Conservation (phyloP, 495 filamentous ascomycete species). For the Sphaerosporella brunnea region DNA sequence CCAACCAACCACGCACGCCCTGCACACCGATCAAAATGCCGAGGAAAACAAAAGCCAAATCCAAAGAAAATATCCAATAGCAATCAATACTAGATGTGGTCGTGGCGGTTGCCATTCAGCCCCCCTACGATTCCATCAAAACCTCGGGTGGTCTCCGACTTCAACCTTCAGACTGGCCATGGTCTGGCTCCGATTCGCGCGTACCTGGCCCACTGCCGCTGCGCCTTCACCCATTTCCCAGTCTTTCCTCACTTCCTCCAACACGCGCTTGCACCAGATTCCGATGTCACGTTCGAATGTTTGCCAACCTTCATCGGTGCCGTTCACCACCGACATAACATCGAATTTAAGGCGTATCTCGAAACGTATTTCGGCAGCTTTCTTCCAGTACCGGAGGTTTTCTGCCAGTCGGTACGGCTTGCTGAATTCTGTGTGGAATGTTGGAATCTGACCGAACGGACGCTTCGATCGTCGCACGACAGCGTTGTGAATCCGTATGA, state of each 20-base stretch:
- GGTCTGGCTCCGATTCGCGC: slow-evolving; percentile 19
- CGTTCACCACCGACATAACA: slow-evolving; percentile 68
- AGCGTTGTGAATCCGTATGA: slow-evolving; percentile 78
- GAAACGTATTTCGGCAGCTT: slow-evolving; percentile 88
- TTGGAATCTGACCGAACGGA: slow-evolving; percentile 78
- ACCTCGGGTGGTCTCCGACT: slow-evolving; percentile 11
- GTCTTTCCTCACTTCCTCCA: slow-evolving; percentile 23
- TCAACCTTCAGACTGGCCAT: slow-evolving; percentile 24
- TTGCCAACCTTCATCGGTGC: slow-evolving; percentile 20
- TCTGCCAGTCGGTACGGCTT: slow-evolving; percentile 91
- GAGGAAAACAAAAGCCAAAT: not conserved
- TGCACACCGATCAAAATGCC: not conserved
- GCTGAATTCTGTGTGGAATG: slow-evolving; percentile 69
- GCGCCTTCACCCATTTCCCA: slow-evolving; percentile 24
- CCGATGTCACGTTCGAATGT: slow-evolving; percentile 19
- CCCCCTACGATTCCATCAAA: too few species aligned
- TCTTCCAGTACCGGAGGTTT: slow-evolving; percentile 87
- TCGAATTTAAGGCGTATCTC: slow-evolving; percentile 73
- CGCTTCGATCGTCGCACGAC: slow-evolving; percentile 66
- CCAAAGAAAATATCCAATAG: slow-evolving; percentile 2
- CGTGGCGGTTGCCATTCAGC: too few species aligned
- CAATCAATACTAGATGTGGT: too few species aligned
- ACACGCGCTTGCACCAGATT: slow-evolving; percentile 20
- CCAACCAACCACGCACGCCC: not conserved
- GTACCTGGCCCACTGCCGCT: slow-evolving; percentile 17